Conservation (phyloP, 2,329 filamentous ascomycete genomes). For the Purpureocillium takamizusanense region DNA sequence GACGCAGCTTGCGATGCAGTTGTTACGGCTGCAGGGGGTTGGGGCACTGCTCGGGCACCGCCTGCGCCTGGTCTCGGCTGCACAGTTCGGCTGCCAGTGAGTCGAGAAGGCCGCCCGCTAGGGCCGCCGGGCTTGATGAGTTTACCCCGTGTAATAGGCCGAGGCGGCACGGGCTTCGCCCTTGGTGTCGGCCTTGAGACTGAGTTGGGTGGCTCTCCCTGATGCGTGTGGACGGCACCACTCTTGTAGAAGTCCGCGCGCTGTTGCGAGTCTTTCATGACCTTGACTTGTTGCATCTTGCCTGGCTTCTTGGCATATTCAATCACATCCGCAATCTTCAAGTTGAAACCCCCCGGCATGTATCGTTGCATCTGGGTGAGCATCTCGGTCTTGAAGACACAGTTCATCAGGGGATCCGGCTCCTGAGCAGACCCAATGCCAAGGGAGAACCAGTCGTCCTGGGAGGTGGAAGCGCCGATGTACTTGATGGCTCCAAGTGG, state of each 20-base stretch:
- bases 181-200: slow-evolving; percentile 78
- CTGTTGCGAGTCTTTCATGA: slow-evolving; percentile 74
- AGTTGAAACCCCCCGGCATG: slow-evolving; percentile 69
- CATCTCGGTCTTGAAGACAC: slow-evolving; percentile 92
- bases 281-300: slow-evolving; percentile 83
- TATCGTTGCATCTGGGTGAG: slow-evolving; percentile 82
- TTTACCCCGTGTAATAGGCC: slow-evolving; percentile 88
- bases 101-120: slow-evolving; percentile 67
- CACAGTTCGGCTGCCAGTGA: slow-evolving; percentile 40
- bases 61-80: slow-evolving; percentile 32
- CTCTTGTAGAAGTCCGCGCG: slow-evolving; percentile 88
- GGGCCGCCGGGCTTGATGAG: slow-evolving; percentile 88
- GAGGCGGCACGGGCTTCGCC: slow-evolving; percentile 74
- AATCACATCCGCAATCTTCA: slow-evolving; percentile 77
- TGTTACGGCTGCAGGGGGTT: slow-evolving; percentile 20
- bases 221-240: slow-evolving; percentile 75
- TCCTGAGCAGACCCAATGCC: slow-evolving; percentile 86
- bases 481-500: slow-evolving; percentile 84
- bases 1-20: background rate
- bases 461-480: slow-evolving; percentile 68
- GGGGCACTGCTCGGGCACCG: slow-evolving; percentile 19
- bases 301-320: slow-evolving; percentile 98
- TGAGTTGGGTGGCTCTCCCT: slow-evolving; percentile 75
- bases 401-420: slow-evolving; percentile 86
- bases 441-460: slow-evolving; percentile 95